Percentiles rank a stretch among this genome's conserved stretches.
phyloP scores from a whole-genome alignment of 495 filamentous ascomycete species.

The Penicillium cinerascens region DNA sequence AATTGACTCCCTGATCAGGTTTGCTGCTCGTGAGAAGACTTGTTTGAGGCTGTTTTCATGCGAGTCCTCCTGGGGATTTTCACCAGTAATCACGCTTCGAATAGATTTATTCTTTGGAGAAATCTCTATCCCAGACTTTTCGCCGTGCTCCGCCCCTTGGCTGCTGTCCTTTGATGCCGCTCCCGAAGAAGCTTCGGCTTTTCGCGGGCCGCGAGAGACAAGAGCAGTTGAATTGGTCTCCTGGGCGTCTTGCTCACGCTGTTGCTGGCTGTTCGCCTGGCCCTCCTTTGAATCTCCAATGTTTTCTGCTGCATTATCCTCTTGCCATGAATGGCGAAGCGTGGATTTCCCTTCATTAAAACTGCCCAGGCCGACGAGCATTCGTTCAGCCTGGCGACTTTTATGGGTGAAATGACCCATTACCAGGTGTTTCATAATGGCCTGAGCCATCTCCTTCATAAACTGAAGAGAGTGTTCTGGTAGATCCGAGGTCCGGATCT shows the following conservation, averaged over 20 bases:
- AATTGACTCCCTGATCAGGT: conserved; percentile 49
- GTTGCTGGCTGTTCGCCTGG: conserved; percentile 21
- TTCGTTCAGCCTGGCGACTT: conserved; percentile 17
- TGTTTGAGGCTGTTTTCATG: conserved; percentile 2
- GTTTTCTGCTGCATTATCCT: conserved; percentile 9
- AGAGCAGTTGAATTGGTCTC: background rate
- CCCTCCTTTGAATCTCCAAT: conserved; percentile 17
- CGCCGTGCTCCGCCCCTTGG: background rate
- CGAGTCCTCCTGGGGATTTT: conserved; percentile 9
- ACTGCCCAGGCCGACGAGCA: conserved; percentile 31
- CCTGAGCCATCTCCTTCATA: conserved; percentile 31
- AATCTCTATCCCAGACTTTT: background rate
- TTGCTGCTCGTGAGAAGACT: conserved; percentile 38
- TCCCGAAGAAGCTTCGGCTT: background rate
- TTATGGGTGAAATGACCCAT: conserved; percentile 4
- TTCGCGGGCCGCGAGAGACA: background rate
- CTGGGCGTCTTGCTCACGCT: conserved; percentile 15
- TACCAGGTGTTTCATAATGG: conserved; percentile 26
- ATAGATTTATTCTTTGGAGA: background rate
- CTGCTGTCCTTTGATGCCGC: background rate
- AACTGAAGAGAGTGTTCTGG: conserved; percentile 19
- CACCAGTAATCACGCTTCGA: conserved; percentile 4
- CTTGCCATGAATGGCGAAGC: conserved; percentile 24
- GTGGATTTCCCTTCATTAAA: conserved; percentile 29
- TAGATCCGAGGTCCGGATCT: conserved; percentile 25